Evolutionary conservation across 176 grass and related monocot species (phyloP), one percentile per base, ranked within the genome.

Genomic region (Aegilops longissima): DNA sequence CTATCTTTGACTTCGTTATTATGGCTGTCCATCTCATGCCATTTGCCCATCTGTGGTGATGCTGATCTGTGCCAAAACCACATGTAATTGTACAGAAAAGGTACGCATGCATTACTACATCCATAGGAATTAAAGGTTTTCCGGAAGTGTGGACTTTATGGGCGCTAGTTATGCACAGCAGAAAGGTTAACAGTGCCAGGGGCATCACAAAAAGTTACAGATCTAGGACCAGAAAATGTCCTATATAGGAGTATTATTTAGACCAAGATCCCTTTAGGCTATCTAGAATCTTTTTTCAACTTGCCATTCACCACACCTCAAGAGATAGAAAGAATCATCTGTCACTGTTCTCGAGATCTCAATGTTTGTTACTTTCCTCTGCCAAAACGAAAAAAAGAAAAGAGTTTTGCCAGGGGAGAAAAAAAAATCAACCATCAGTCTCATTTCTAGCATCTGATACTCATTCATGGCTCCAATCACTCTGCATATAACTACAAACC

Each of bases 201-300:
- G 21, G 7, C 17, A 9, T 74, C 20, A 52, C 30, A 66, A 12
- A 77, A 77, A 31, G 45, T 33, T 38, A 47, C 29, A 30, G 29
- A 14, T n/a, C 64, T 2, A 76, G 31, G 9, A 23, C 9, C 56
- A 10, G 6, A 78, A 52, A 83, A 72, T 65, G 69, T 81, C 56
- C 9, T 66, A 40, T 52, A 16, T 17, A 51, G 13, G 13, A 52
- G 14, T 52, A 6, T 40, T 71, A 72, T 73, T 12, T 73, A 73
- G 66, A 54, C 8, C 2, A 70, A 83, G 71, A 64, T 72, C 27
- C 52, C 76, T 82, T 67, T 81, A 34, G 25, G 6, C 62, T 73
- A 75, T 20, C 34, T n/a, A 67, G 61, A 90, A 86, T 86, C 62
- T 77, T 78, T 18, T 39, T 13, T 47, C 42, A 38, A 12, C 61